phyloP scores from a whole-genome alignment of 768 basidiomycete species.

The Coprinopsis marcescibilis region DNA sequence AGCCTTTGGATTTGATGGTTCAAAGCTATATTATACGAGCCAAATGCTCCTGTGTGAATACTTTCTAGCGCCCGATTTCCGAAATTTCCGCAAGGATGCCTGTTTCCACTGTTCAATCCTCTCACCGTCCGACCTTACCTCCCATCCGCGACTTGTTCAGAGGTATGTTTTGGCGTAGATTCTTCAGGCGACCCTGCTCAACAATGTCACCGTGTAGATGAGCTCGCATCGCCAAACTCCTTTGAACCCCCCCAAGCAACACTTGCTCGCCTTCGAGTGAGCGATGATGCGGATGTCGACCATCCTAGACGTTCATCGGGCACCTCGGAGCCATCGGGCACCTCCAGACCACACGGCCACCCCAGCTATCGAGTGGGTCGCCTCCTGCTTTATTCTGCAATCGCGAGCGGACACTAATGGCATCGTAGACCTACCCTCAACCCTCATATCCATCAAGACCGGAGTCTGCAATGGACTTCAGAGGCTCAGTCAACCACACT shows the following conservation, averaged over 20 bases:
- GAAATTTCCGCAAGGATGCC: conserved; percentile 5
- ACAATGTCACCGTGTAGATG: conserved; percentile 28
- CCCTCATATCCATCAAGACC: no score
- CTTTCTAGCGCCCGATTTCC: conserved; percentile 6
- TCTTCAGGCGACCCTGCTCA: conserved; percentile 2
- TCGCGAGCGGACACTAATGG: no score
- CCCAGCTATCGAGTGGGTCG: conserved; percentile 10
- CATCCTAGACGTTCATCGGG: neutral
- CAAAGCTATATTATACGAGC: no score
- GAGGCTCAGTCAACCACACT: no score
- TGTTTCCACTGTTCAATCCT: neutral
- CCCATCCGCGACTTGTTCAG: conserved; percentile 66
- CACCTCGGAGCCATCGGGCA: conserved; percentile 3
- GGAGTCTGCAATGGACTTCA: no score
- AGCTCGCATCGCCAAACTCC: conserved; percentile 39
- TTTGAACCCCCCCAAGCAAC: conserved; percentile 33
- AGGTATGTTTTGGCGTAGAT: conserved; percentile 36
- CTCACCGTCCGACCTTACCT: conserved; percentile 55
- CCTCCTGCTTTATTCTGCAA: no score
- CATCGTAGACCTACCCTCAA: no score
- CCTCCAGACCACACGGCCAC: neutral
- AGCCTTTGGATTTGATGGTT: no score
- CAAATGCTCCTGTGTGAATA: neutral
- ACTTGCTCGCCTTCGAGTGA: conserved; percentile 38
- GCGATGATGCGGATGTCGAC: conserved; percentile 30